These are phyloP conservation scores for Phytomonas sp. DNA, from an alignment of 208 protist genomes.

Conservation along the genomic window DNA sequence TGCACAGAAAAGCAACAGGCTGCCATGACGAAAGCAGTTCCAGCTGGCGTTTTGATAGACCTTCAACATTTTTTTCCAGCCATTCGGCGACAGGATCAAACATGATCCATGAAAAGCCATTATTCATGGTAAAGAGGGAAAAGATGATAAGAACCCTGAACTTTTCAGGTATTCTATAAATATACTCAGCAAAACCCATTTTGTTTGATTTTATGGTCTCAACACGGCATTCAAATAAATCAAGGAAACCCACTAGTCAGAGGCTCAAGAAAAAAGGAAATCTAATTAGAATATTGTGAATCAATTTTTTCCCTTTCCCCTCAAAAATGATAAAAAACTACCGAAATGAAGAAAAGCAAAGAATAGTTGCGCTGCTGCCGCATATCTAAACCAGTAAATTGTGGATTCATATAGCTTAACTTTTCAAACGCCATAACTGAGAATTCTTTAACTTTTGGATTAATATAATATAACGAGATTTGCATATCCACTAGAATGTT, in stretches of 20 bases:
- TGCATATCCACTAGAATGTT: not conserved
- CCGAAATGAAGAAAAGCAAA: not conserved
- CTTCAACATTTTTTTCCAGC: slow-evolving; percentile 57
- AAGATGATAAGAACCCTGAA: slow-evolving; percentile 77
- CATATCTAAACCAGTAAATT: not conserved
- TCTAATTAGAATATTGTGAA: not conserved
- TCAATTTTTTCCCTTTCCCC: not conserved
- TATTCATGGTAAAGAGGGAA: slow-evolving; percentile 74
- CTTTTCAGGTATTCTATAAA: slow-evolving; percentile 24
- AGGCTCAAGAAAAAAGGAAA: not conserved
- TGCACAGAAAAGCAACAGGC: slow-evolving; percentile 61
- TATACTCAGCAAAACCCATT: not conserved
- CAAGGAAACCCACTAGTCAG: not conserved
- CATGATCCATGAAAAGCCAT: slow-evolving; percentile 86
- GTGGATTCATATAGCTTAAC: not conserved
- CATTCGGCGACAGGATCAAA: slow-evolving; percentile 77
- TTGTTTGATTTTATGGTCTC: not conserved
- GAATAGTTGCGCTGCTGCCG: not conserved
- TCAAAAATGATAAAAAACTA: too few species aligned
- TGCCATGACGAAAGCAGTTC: slow-evolving; percentile 80
- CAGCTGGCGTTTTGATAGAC: slow-evolving; percentile 40
- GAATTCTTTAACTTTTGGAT: not conserved
- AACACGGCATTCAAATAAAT: not conserved
- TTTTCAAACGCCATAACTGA: not conserved
- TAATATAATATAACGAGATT: not conserved